phyloP scores from a whole-genome alignment of 1,139 yeast genomes.

The Blastobotrys apis region DNA sequence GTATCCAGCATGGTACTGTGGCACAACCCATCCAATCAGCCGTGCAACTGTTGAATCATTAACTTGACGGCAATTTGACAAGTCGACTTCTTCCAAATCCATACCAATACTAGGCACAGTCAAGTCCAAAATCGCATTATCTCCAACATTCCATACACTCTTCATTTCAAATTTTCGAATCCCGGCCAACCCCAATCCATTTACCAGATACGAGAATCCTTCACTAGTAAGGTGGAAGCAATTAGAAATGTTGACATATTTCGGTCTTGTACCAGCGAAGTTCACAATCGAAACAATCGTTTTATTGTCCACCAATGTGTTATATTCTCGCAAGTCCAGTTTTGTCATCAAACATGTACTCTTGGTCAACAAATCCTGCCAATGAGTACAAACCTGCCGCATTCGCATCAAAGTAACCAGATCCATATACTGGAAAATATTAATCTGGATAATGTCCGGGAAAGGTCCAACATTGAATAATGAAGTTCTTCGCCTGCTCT shows the following conservation, averaged over 20 bases:
- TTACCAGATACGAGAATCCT: constrained; percentile 66
- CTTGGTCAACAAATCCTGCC: constrained; percentile 62
- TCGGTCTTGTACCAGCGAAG: constrained; percentile 68
- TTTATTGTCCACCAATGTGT: constrained; percentile 54
- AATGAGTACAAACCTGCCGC: constrained; percentile 53
- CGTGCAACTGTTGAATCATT: constrained; percentile 66
- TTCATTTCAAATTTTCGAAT: constrained; percentile 55
- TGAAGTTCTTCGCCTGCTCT: constrained; percentile 51
- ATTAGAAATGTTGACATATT: constrained; percentile 56
- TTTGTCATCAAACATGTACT: constrained; percentile 49
- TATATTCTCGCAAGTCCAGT: constrained; percentile 58
- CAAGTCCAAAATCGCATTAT: constrained; percentile 76
- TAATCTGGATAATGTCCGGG: constrained; percentile 53
- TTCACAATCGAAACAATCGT: constrained; percentile 56
- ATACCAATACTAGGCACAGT: constrained; percentile 62
- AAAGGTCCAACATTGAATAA: constrained; percentile 52
- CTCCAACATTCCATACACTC: constrained; percentile 73
- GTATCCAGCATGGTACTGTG: constrained; percentile 4
- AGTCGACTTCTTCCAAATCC: constrained; percentile 54
- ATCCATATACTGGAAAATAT: constrained; percentile 49
- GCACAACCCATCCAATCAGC: constrained; percentile 51
- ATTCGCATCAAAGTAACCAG: constrained; percentile 56
- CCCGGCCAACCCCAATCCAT: constrained; percentile 63
- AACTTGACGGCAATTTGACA: constrained; percentile 69
- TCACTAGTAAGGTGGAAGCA: constrained; percentile 75